phyloP scores from a whole-genome alignment of 2,329 filamentous ascomycete genomes.

The Neofusicoccum ribis region DNA sequence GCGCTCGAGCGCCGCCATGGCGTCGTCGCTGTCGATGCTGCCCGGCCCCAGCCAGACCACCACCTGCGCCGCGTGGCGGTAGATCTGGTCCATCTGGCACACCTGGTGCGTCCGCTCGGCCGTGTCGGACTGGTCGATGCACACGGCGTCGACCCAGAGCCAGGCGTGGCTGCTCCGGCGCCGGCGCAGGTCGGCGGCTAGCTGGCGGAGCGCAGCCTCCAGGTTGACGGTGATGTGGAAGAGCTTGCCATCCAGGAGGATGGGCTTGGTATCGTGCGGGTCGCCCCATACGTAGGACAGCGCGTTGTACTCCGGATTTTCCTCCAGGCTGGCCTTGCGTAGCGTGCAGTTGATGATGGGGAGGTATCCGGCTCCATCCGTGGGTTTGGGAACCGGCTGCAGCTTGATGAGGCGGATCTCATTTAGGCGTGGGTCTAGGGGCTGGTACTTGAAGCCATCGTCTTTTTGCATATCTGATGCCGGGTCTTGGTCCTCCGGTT shows the following conservation, averaged over 20 bases:
- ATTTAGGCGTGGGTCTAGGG: neutral
- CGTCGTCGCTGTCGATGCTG: conserved; percentile 20
- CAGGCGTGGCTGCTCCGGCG: neutral
- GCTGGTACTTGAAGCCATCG: neutral
- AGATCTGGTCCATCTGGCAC: conserved; percentile 20
- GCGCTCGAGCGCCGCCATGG: conserved; percentile 20
- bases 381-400: conserved; percentile 5
- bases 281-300: conserved; percentile 25
- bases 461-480: neutral
- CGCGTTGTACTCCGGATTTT: conserved; percentile 18
- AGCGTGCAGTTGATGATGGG: conserved; percentile 20
- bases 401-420: conserved; percentile 21
- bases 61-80: conserved; percentile 11
- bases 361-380: conserved; percentile 9
- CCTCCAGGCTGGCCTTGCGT: conserved; percentile 11
- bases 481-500: too few relatives aligned
- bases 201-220: conserved; percentile 15
- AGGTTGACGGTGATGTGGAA: conserved; percentile 22
- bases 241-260: conserved; percentile 17
- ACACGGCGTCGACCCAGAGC: conserved; percentile 24
- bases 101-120: conserved; percentile 21
- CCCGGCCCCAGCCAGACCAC: conserved; percentile 24
- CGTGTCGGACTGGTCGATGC: conserved; percentile 22
- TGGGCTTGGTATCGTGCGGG: conserved; percentile 9
- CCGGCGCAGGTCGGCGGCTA: conserved; percentile 13